Evolutionary conservation across 2,329 filamentous ascomycete genomes (phyloP).

Genomic region (Dactylellina sp.): DNA sequence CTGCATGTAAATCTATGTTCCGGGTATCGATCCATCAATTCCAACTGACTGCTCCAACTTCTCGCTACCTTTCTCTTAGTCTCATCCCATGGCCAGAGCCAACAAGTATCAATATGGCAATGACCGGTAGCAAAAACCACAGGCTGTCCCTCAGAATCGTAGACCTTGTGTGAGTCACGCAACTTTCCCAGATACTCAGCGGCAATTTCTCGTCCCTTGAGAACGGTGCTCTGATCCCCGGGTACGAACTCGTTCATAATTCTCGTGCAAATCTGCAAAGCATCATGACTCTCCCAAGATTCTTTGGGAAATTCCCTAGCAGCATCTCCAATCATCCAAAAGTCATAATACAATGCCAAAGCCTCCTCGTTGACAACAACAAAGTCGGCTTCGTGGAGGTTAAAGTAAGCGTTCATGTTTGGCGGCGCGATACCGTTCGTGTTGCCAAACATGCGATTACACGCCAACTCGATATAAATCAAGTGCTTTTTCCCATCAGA

Average conservation of each 20-base stretch:
- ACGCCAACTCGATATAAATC: slow-evolving; percentile 98
- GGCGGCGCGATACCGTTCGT: slow-evolving; percentile 90
- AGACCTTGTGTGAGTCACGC: slow-evolving; percentile 85
- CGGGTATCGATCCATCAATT: slow-evolving; percentile 92
- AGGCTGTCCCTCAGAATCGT: slow-evolving; percentile 77
- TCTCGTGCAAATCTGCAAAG: slow-evolving; percentile 82
- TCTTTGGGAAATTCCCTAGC: slow-evolving; percentile 89
- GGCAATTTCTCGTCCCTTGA: slow-evolving; percentile 83
- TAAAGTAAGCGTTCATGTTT: slow-evolving; percentile 83
- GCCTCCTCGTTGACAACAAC: slow-evolving; percentile 89
- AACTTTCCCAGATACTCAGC: slow-evolving; percentile 82
- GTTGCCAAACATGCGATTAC: slow-evolving; percentile 98
- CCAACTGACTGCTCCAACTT: slow-evolving; percentile 96
- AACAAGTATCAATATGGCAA: slow-evolving; percentile 98
- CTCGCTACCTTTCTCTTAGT: slow-evolving; percentile 91
- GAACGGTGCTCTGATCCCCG: slow-evolving; percentile 80
- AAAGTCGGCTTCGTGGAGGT: slow-evolving; percentile 81
- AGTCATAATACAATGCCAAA: slow-evolving; percentile 85
- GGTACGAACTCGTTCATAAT: slow-evolving; percentile 92
- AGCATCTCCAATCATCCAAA: slow-evolving; percentile 95
- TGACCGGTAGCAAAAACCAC: slow-evolving; percentile 91
- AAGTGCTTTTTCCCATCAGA: slow-evolving; percentile 83
- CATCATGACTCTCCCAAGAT: slow-evolving; percentile 79
- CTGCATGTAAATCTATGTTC: slow-evolving; percentile 93
- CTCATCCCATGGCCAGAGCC: slow-evolving; percentile 98